Base-by-base conservation (phyloP, 202 grass and related monocot genomes). In the Schoenoplectus triqueter region DNA sequence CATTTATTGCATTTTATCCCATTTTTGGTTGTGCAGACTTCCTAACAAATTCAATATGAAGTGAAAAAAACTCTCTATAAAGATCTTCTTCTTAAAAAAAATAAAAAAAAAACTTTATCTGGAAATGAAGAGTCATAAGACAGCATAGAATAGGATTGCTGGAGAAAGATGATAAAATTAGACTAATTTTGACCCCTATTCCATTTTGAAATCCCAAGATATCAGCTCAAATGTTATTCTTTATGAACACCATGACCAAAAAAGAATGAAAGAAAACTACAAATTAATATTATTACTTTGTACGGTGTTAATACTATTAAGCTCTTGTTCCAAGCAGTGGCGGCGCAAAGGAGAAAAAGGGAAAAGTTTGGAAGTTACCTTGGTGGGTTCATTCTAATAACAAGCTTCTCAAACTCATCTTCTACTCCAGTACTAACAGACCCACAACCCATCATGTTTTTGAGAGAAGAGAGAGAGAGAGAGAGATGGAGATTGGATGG, bases 351-450 rank as follows among this genome's bases (percentile, higher is more conserved):
- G 52, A n/a, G 42, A 39, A 50, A 56, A 69, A 39, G 9, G 1
- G 5, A 20, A 39, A 78, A 18, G 42, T 10, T 57, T 78, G 13
- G 31, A 78, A 22, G 54, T 78, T 87, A 94, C 95, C 92, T 97
- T 61, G 95, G 95, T 80, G 95, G 92, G 85, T 97, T 97, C 95
- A 97, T 97, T 82, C 88, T 85, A 84, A 95, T 90, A 87, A 97
- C 92, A 18, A 97, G 92, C 91, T 97, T 97, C 92, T 93, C 66
- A 78, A 90, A 97, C 86, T 95, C 95, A 10, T 95, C 95, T 7
- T 92, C 92, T 40, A 93, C 87, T 76, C 94, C 95, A 50, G 64
- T 86, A 51, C 87, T 87, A 66, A 86, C 80, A 91, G 87, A 90
- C 86, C 92, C 95, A 85, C 88, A 92, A 2, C 89, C 49, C 90